A percentile compares a stretch with the other conserved stretches of the same genome.
Evolutionary conservation across 2,329 filamentous ascomycete genomes (phyloP).

Genomic region (Pseudopithomyces maydicus): DNA sequence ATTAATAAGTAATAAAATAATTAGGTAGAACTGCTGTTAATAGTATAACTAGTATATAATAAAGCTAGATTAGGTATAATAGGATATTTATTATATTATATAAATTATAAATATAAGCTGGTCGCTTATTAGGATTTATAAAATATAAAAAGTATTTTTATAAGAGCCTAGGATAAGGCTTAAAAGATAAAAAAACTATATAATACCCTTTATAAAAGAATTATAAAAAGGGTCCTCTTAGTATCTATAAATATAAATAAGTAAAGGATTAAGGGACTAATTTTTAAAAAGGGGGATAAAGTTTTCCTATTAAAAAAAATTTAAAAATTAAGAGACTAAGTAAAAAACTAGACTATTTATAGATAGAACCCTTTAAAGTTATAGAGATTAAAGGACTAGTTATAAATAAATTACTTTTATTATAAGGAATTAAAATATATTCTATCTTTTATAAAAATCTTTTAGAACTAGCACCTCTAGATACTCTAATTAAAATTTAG

Average conservation of each 20-base stretch:
- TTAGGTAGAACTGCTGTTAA: neutral
- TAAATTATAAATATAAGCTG: conserved; percentile 9
- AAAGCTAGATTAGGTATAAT: neutral
- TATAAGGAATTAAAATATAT: neutral
- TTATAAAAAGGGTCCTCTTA: neutral
- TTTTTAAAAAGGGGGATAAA: conserved; percentile 3
- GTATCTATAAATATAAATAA: conserved; percentile 2
- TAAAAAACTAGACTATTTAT: conserved; percentile 1
- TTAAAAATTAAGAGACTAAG: neutral
- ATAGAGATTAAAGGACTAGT: neutral
- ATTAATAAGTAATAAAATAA: conserved; percentile 5
- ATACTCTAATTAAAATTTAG: neutral
- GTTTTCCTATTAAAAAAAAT: conserved; percentile 7
- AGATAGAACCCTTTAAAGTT: neutral
- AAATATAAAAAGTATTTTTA: conserved; percentile 1
- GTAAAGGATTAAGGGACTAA: conserved; percentile 10
- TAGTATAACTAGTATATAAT: conserved; percentile 4
- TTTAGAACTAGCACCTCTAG: neutral
- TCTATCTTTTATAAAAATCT: neutral
- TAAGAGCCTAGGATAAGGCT: neutral
- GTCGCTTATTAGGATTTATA: neutral
- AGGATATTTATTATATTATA: conserved; percentile 2
- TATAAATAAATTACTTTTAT: neutral
- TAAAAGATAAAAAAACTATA: conserved; percentile 3
- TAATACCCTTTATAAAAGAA: neutral